A percentile compares a stretch with the other conserved stretches of the same genome.
phyloP scores from a whole-genome alignment of 169 alveolate species.

The Plasmodium relictum region DNA sequence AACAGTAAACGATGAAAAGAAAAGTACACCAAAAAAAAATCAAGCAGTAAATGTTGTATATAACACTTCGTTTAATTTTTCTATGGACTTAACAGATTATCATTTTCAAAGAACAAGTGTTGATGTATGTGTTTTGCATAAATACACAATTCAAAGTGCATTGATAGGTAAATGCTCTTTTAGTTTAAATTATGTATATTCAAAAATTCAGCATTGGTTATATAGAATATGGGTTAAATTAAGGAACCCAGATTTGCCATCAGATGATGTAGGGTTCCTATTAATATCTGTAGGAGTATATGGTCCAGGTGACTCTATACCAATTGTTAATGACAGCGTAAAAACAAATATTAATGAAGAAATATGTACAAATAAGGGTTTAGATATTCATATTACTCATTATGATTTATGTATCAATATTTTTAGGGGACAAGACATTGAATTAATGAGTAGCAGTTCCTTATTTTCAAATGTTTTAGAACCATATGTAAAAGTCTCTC shows the following conservation, averaged over 20 bases:
- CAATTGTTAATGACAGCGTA: slow-evolving; percentile 86
- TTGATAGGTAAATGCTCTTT: slow-evolving; percentile 89
- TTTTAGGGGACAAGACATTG: slow-evolving; percentile 66
- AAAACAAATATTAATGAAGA: slow-evolving; percentile 56
- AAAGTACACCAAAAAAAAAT: slow-evolving; percentile 82
- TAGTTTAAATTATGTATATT: slow-evolving; percentile 86
- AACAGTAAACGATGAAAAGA: slow-evolving; percentile 78
- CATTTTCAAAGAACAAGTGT: slow-evolving; percentile 87
- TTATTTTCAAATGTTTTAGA: slow-evolving; percentile 79
- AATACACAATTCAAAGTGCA: slow-evolving; percentile 86
- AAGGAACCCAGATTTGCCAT: slow-evolving; percentile 82
- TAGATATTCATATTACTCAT: slow-evolving; percentile 71
- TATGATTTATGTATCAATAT: slow-evolving; percentile 67
- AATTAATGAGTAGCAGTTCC: slow-evolving; percentile 50
- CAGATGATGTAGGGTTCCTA: slow-evolving; percentile 83
- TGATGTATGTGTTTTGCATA: slow-evolving; percentile 87
- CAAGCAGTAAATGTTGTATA: slow-evolving; percentile 87
- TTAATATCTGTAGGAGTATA: slow-evolving; percentile 88
- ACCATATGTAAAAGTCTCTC: slow-evolving; percentile 89
- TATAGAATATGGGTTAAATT: slow-evolving; percentile 89
- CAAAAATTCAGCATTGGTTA: slow-evolving; percentile 89
- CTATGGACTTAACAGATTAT: slow-evolving; percentile 83
- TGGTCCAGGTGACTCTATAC: slow-evolving; percentile 91
- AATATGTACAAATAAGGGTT: slow-evolving; percentile 27
- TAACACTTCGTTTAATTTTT: slow-evolving; percentile 88